These are phyloP conservation scores for Yamadazyma triangularis DNA, from an alignment of 1,139 yeast genomes.

Conservation along the genomic window DNA sequence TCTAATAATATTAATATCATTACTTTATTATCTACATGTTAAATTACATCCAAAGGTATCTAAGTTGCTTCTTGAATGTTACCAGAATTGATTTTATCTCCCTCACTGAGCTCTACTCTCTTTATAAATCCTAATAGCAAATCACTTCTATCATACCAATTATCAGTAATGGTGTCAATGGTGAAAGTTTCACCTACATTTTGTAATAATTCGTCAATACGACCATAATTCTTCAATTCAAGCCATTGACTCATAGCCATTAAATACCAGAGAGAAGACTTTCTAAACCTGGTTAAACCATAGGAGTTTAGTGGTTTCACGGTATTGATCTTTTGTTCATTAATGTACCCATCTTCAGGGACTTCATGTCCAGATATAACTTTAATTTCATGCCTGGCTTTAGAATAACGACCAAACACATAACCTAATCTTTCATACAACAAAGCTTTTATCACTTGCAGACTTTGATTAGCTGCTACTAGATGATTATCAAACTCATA, in stretches of 20 bases:
- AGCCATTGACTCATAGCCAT: constrained; percentile 75
- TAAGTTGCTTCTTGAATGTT: background rate
- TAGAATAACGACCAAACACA: constrained; percentile 25
- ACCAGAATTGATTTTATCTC: background rate
- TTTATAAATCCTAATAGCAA: constrained; percentile 29
- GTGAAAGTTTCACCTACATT: constrained; percentile 23
- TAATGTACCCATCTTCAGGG: constrained; percentile 8
- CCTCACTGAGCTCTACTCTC: constrained; percentile 11
- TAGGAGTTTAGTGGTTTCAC: constrained; percentile 16
- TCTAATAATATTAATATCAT: no score
- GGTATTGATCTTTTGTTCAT: constrained; percentile 9
- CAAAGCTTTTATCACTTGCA: constrained; percentile 40
- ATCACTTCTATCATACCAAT: constrained; percentile 37
- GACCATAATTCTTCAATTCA: constrained; percentile 22
- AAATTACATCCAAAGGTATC: no score
- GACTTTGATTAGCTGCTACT: constrained; percentile 24
- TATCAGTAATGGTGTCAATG: constrained; percentile 14
- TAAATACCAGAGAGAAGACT: constrained; percentile 75
- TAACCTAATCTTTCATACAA: constrained; percentile 40
- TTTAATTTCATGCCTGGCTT: constrained; percentile 3
- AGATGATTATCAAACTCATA: constrained; percentile 37
- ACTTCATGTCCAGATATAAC: constrained; percentile 1
- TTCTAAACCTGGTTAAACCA: constrained; percentile 45
- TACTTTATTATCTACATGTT: no score
- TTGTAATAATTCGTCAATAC: constrained; percentile 19